Percentiles rank a stretch among this genome's conserved stretches.
These are phyloP conservation scores for Mortierella sp. DNA, from an alignment of 371 early-diverging fungal genomes.

Conservation along the genomic window DNA sequence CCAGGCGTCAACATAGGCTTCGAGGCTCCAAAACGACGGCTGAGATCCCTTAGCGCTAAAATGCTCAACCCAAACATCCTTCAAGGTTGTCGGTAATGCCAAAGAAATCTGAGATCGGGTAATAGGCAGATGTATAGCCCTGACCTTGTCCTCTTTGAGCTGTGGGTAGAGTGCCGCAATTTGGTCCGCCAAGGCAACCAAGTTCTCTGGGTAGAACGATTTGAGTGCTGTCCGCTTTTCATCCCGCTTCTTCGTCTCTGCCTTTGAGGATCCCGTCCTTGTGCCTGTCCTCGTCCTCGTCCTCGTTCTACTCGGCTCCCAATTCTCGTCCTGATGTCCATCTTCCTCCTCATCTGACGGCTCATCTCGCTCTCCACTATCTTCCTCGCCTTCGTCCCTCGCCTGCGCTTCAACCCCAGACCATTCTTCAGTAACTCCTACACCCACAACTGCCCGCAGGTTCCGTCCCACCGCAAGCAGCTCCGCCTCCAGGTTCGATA, in stretches of 20 bases:
- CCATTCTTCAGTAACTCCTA: background rate
- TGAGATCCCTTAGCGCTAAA: background rate
- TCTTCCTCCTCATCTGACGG: background rate
- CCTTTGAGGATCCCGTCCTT: too few species aligned
- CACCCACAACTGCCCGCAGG: background rate
- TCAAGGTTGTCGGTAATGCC: background rate
- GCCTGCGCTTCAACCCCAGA: background rate
- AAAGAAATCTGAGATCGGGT: background rate
- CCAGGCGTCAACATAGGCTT: background rate
- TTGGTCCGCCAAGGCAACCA: background rate
- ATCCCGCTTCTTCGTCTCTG: too few species aligned
- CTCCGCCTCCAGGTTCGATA: background rate
- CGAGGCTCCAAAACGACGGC: background rate
- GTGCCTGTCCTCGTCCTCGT: too few species aligned
- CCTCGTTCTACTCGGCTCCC: too few species aligned
- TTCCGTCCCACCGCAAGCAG: background rate
- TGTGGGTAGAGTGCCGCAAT: constrained; percentile 1
- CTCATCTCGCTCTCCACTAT: background rate
- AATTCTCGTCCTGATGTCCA: background rate
- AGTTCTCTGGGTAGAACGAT: background rate
- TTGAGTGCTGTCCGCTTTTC: background rate
- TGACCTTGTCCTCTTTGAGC: background rate
- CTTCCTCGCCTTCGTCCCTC: background rate
- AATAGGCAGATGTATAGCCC: background rate
- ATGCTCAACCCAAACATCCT: background rate